Percentiles rank a stretch among this genome's conserved stretches.
Conservation (phyloP, 164 flowering plant species). For the Vitis rupestris region DNA sequence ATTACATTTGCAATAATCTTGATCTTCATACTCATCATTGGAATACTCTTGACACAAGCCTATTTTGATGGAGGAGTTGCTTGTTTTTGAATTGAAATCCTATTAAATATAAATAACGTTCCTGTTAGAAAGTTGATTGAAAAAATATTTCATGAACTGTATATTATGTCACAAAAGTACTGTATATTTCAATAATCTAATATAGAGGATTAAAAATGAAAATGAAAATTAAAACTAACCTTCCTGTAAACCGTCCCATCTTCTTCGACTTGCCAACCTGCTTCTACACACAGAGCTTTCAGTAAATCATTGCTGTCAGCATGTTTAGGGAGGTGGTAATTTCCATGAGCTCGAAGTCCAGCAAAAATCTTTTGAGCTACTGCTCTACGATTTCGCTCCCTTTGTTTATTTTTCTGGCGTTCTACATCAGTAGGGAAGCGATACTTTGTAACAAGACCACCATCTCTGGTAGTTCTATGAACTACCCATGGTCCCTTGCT, state of each 20-base stretch:
- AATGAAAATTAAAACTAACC: constrained; percentile 18
- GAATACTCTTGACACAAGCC: neutral
- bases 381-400: constrained; percentile 46
- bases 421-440: constrained; percentile 48
- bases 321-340: constrained; percentile 53
- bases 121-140: too few species aligned
- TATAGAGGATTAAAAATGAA: neutral
- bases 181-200: too few species aligned
- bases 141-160: too few species aligned
- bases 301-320: constrained; percentile 54
- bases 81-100: neutral
- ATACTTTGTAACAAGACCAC: constrained; percentile 24
- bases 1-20: neutral
- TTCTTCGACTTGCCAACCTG: constrained; percentile 65
- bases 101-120: neutral
- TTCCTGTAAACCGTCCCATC: constrained; percentile 57
- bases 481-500: constrained; percentile 53
- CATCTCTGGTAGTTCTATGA: constrained; percentile 31
- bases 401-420: constrained; percentile 44
- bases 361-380: constrained; percentile 42
- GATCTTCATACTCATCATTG: neutral
- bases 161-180: neutral
- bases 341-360: constrained; percentile 51
- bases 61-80: neutral
- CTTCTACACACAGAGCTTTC: constrained; percentile 59